Base-by-base conservation (phyloP, 495 filamentous ascomycete genomes). In the Xylaria telfairii region DNA sequence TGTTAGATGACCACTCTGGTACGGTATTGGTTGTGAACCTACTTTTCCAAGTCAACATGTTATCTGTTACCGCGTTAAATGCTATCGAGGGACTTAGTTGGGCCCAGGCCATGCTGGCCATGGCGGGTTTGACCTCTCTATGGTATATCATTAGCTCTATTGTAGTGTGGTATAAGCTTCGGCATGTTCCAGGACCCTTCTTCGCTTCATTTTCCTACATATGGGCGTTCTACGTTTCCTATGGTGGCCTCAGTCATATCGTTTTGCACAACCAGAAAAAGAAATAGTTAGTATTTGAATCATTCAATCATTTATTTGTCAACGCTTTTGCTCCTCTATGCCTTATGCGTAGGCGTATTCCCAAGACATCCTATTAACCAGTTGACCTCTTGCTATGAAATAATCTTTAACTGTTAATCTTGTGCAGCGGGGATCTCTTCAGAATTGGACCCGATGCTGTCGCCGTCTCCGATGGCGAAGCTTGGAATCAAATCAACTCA, bases 111-210 rank as follows among this genome's bases (percentile, higher is more conserved):
- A 6, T 34, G 13, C 19, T 67, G 37, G n/a, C 28, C 28, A 5
- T 24, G 9, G 51, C 3, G 26, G 34, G 21, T 21, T 21, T 32
- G n/a, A 10, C 17, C 10, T 15, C 39, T 59, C 28, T 57, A 15
- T 67, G 65, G 65, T 67, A 67, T 44, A 59, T 46, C 24, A n/a
- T 8, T 12, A 57, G 65, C 17, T 42, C 49, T 24, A 17, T 57
- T 44, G 34, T 44, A 24, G 65, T 51, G 1, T 67, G 65, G 65
- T 30, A 59, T 34, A 56, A 32, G 24, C 65, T 67, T n/a, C 65
- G 65, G 1, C 65, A 67, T 46, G 34, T 67, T 44, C 65, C 65
- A 12, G 65, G 65, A 3, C 65, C 65, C 7, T 56, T 67, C 21
- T 44, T 67, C 2, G 65, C 65, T 2, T 67, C 65, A 37, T 67